phyloP scores from a whole-genome alignment of 768 basidiomycete genomes.

The Podaxis sp. region DNA sequence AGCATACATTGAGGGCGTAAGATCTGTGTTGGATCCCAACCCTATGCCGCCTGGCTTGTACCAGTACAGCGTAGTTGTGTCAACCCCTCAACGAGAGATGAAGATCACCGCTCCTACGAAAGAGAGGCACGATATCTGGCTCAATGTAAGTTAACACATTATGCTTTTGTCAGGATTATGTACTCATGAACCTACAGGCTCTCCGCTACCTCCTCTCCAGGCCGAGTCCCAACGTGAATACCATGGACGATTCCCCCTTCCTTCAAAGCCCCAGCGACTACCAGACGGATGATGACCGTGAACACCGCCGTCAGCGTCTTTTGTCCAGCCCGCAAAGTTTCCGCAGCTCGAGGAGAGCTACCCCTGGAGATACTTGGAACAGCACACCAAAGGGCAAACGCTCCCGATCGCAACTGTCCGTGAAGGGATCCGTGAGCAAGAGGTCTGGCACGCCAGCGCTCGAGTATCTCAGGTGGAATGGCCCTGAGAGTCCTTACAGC shows the following conservation, averaged over 20 bases:
- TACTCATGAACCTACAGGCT: constrained; percentile 48
- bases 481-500: constrained; percentile 72
- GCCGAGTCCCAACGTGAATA: constrained; percentile 42
- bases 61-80: constrained; percentile 89
- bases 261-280: constrained; percentile 46
- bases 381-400: constrained; percentile 74
- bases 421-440: constrained; percentile 72
- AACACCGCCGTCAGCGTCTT: constrained; percentile 33
- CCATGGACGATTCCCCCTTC: constrained; percentile 31
- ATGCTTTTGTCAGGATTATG: constrained; percentile 11
- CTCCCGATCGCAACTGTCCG: constrained; percentile 75
- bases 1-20: constrained; percentile 94
- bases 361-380: constrained; percentile 62
- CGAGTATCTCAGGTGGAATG: constrained; percentile 82
- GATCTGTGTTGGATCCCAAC: constrained; percentile 90
- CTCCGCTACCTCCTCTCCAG: constrained; percentile 86
- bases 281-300: constrained; percentile 46
- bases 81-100: constrained; percentile 94
- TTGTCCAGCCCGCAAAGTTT: constrained; percentile 71
- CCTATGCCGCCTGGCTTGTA: constrained; percentile 93
- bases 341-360: constrained; percentile 58
- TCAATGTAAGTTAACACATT: constrained; percentile 55
- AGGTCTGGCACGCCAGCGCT: constrained; percentile 88
- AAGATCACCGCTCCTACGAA: constrained; percentile 96
- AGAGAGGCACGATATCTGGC: constrained; percentile 97